These are phyloP conservation scores for Begonia peltatifolia DNA, from an alignment of 306 rosid genomes.

Conservation along the genomic window DNA sequence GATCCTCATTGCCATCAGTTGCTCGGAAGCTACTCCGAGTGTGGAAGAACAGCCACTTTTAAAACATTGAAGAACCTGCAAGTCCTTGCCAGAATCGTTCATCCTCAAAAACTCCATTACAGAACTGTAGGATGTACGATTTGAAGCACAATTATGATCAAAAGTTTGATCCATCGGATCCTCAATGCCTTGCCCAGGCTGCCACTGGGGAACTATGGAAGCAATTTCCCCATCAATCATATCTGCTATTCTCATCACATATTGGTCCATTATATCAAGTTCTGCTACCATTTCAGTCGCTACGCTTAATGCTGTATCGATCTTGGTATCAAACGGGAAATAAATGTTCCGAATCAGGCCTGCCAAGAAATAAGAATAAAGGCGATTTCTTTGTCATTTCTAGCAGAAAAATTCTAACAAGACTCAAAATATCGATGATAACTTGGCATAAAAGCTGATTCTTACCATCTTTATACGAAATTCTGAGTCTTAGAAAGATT, in stretches of 20 bases:
- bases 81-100: conserved; percentile 22
- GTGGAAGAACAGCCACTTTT: conserved; percentile 44
- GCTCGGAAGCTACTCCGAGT: conserved; percentile 54
- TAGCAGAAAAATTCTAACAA: neutral
- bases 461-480: conserved; percentile 14
- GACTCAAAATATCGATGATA: neutral
- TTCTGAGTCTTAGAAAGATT: conserved; percentile 15
- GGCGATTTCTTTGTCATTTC: neutral
- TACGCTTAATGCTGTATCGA: conserved; percentile 74
- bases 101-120: conserved; percentile 21
- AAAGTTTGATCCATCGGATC: conserved; percentile 45
- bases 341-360: conserved; percentile 29
- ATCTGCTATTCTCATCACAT: conserved; percentile 33
- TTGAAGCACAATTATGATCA: conserved; percentile 50
- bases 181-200: conserved; percentile 38
- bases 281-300: conserved; percentile 95
- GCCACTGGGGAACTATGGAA: conserved; percentile 75
- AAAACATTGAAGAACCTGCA: conserved; percentile 38
- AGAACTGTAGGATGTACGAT: conserved; percentile 40
- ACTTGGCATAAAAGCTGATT: neutral
- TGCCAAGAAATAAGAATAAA: conserved; percentile 3
- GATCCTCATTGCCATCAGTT: conserved; percentile 5
- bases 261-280: conserved; percentile 76
- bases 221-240: conserved; percentile 90
- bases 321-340: conserved; percentile 71